Evolutionary conservation across 2,329 filamentous ascomycete species (phyloP), one percentile per base, ranked within the genome.

Genomic region (Pseudogymnoascus sp.): DNA sequence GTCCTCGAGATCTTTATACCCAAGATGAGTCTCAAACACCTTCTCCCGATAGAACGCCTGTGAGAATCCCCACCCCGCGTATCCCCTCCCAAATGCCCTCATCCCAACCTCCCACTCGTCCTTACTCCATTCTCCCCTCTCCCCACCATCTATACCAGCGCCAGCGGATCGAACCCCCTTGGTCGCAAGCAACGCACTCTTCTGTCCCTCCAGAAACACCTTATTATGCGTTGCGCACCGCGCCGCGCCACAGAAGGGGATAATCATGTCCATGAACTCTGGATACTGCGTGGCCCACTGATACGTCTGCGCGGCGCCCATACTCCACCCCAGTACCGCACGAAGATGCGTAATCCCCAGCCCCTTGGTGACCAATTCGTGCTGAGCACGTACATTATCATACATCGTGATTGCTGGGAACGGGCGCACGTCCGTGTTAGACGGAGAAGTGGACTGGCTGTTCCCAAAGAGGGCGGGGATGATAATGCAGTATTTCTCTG

Each of bases 31-130:
- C 70, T 89, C 82, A 70, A 87, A 87, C n/a, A 90, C 63, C 69
- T 80, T 85, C 65, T 90, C 77, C 1, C 89, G 80, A 68, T 93
- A 93, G 68, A 92, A 93, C 0, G 87, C 80, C 68, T 92, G 89
- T 59, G 84, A 88, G 67, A 93, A 89, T 0, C 90, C 89, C 89
- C 85, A 94, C 0, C 89, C 89, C 1, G 89, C 88, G 72, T 94
- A 94, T 0, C 85, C 89, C 47, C 88, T 79, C 0, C 81, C 88
- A 61, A 93, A 81, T 0, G 89, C 89, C 68, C 87, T 91, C 39
- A 93, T 69, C 0, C 83, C 85, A 18, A 77, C 74, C 14, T 77
- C 74, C 57, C 71, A 80, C 64, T 87, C 80, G 58, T 81, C 76
- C 0, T 74, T 72, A 2, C 75, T 79, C 79, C 85, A 87, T 0